Conservation (phyloP, 129 eudicot species). For the Mikania micrantha region DNA sequence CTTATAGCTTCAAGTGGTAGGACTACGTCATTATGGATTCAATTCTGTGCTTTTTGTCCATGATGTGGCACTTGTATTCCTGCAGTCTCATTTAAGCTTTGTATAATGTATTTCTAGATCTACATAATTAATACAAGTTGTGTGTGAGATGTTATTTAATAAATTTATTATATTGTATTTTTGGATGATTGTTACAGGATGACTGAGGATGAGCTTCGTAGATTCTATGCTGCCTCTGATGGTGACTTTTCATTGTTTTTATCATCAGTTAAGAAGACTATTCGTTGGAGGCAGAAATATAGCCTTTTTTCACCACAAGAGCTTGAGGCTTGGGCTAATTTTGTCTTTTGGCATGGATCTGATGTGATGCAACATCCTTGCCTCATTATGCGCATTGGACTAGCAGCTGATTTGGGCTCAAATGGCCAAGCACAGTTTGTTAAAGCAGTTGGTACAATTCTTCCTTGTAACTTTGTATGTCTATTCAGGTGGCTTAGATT, state of each 20-base stretch:
- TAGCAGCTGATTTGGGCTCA: constrained; percentile 41
- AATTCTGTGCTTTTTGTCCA: neutral
- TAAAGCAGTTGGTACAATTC: constrained; percentile 55
- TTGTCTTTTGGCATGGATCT: constrained; percentile 72
- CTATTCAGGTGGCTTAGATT: neutral
- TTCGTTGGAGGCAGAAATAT: constrained; percentile 64
- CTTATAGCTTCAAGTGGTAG: neutral
- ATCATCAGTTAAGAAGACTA: constrained; percentile 54
- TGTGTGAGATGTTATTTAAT: neutral
- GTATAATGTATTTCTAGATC: neutral
- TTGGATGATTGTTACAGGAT: constrained; percentile 36
- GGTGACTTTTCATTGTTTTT: constrained; percentile 49
- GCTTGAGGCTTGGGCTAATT: constrained; percentile 54
- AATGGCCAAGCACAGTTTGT: constrained; percentile 45
- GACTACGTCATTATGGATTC: neutral
- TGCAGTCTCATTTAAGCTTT: neutral
- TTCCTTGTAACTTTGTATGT: neutral
- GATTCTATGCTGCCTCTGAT: constrained; percentile 52
- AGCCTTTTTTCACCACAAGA: constrained; percentile 50
- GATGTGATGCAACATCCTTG: constrained; percentile 51
- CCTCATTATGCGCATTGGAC: constrained; percentile 60
- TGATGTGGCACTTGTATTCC: neutral
- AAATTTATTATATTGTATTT: neutral
- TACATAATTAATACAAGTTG: neutral
- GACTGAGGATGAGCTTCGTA: constrained; percentile 51